Evolutionary conservation across 2,329 filamentous ascomycete genomes (phyloP).

Genomic region (Verticillium zaregamsianum): DNA sequence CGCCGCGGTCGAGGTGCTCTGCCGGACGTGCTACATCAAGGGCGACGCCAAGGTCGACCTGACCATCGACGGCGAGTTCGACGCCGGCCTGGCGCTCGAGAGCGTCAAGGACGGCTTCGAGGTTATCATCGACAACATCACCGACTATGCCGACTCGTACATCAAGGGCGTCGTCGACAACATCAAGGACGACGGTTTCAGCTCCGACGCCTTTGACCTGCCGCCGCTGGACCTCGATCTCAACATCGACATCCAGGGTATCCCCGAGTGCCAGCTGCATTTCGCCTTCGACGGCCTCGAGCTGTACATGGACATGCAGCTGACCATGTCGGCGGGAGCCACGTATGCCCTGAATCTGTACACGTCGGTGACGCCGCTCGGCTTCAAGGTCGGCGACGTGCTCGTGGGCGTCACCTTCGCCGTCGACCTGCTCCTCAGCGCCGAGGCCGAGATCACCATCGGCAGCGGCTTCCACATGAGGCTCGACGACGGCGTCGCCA

Average conservation of each 20-base stretch:
- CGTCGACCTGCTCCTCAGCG: slow-evolving; percentile 48
- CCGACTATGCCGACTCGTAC: slow-evolving; percentile 26
- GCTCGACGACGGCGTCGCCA: slow-evolving; percentile 42
- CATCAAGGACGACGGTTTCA: slow-evolving; percentile 17
- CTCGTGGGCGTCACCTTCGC: slow-evolving; percentile 43
- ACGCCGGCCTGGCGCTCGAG: slow-evolving; percentile 26
- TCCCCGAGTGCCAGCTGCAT: slow-evolving; percentile 36
- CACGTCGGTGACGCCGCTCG: slow-evolving; percentile 37
- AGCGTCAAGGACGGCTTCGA: slow-evolving; percentile 28
- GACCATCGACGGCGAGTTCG: slow-evolving; percentile 35
- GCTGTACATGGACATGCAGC: slow-evolving; percentile 45
- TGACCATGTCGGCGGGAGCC: slow-evolving; percentile 31
- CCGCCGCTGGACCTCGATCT: slow-evolving; percentile 36
- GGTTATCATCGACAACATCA: slow-evolving; percentile 28
- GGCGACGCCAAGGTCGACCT: slow-evolving; percentile 39
- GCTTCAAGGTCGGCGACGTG: slow-evolving; percentile 33
- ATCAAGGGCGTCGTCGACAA: slow-evolving; percentile 21
- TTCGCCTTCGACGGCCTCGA: slow-evolving; percentile 49
- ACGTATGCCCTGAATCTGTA: slow-evolving; percentile 47
- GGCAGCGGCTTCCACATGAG: slow-evolving; percentile 51
- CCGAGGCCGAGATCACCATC: slow-evolving; percentile 42
- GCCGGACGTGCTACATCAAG: slow-evolving; percentile 46
- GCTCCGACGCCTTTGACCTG: slow-evolving; percentile 25
- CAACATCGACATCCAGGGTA: slow-evolving; percentile 35
- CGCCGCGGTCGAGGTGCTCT: slow-evolving; percentile 35